These are phyloP conservation scores for Vitis hybrid DNA, from an alignment of 177 flowering plant species.

Conservation along the genomic window DNA sequence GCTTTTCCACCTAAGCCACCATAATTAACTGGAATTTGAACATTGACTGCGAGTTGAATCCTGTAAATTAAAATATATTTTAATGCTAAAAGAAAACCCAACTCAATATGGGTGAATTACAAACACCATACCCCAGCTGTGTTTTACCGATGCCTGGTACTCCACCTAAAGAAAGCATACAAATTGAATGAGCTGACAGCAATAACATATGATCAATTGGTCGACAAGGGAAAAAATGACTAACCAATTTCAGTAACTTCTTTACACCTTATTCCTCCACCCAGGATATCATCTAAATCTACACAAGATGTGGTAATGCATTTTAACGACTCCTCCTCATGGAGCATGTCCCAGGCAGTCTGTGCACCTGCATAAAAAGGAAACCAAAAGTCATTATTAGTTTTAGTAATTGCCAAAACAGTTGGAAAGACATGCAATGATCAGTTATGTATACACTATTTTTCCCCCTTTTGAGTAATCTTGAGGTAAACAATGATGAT, in stretches of 20 bases:
- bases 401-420: no score
- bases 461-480: no score
- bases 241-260: conserved; percentile 96
- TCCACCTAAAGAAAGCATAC: conserved; percentile 63
- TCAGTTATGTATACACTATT: no score
- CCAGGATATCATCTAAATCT: conserved; percentile 76
- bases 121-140: conserved; percentile 76
- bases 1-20: conserved; percentile 97
- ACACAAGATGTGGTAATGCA: conserved; percentile 83
- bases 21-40: conserved; percentile 82
- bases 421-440: no score
- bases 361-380: conserved; percentile 56
- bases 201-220: background rate
- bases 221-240: conserved; percentile 19
- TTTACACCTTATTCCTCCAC: conserved; percentile 88
- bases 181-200: background rate
- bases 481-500: no score
- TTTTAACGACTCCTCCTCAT: conserved; percentile 52
- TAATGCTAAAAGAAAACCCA: conserved; percentile 1
- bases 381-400: background rate
- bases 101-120: background rate
- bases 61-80: conserved; percentile 39
- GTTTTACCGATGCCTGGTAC: conserved; percentile 99
- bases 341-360: conserved; percentile 93
- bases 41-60: conserved; percentile 97